These are phyloP conservation scores for Chalciporus chontae DNA, from an alignment of 768 basidiomycete genomes.

Conservation along the genomic window DNA sequence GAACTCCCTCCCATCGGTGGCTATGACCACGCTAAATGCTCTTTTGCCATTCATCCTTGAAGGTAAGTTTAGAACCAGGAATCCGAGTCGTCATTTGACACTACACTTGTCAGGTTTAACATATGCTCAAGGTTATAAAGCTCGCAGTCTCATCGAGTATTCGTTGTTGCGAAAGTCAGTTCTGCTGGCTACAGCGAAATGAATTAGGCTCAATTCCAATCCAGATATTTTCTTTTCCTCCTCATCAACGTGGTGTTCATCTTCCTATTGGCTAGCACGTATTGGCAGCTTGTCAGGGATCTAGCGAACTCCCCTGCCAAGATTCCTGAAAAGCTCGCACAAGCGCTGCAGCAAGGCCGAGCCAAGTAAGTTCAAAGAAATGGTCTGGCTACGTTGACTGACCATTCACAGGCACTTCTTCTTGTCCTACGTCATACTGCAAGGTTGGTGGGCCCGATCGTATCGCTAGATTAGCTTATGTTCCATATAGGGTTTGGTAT, in stretches of 20 bases:
- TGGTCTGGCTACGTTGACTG: slow-evolving; percentile 8
- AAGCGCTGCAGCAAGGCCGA: slow-evolving; percentile 72
- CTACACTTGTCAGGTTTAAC: slow-evolving; percentile 51
- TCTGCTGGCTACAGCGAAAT: neutral
- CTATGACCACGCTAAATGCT: slow-evolving; percentile 88
- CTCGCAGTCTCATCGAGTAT: slow-evolving; percentile 91
- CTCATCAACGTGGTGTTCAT: slow-evolving; percentile 92
- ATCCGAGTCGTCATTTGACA: neutral
- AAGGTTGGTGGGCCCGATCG: slow-evolving; percentile 44
- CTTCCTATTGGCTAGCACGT: slow-evolving; percentile 87
- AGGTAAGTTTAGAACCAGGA: slow-evolving; percentile 42
- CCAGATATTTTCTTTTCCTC: slow-evolving; percentile 90
- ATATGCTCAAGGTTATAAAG: slow-evolving; percentile 86
- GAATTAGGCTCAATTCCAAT: slow-evolving; percentile 7
- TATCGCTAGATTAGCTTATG: slow-evolving; percentile 3
- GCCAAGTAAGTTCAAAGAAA: slow-evolving; percentile 49
- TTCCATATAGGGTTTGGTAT: slow-evolving; percentile 68
- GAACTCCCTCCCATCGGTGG: slow-evolving; percentile 89
- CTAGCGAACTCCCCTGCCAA: slow-evolving; percentile 91
- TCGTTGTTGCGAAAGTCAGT: slow-evolving; percentile 86
- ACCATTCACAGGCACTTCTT: slow-evolving; percentile 63
- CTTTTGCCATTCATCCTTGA: slow-evolving; percentile 85
- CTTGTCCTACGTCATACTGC: slow-evolving; percentile 78
- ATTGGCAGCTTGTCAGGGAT: slow-evolving; percentile 88
- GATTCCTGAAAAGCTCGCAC: slow-evolving; percentile 89